Evolutionary conservation across 2,329 filamentous ascomycete species (phyloP), one percentile per base, ranked within the genome.

Genomic region (Penicillium sp.): DNA sequence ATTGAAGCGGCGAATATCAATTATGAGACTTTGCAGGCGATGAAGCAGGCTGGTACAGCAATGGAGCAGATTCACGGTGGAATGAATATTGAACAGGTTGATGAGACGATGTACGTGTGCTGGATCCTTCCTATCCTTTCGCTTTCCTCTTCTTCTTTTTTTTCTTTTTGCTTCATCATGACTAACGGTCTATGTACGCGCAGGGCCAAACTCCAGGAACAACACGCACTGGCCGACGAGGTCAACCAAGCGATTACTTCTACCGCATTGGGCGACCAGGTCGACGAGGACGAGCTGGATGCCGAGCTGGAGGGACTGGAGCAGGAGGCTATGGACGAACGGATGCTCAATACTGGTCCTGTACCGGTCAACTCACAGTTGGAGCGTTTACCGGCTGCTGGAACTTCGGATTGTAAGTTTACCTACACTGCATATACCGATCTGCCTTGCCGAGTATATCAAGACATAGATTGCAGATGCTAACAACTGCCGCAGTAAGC

Each of bases 1-100:
- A 97, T 99, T 79, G 94, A 99, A 77, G 91, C 92, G 46, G 94
- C 94, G 59, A 99, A 97, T 74, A 97, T 99, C 81, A 99, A 99
- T 82, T 88, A 93, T 77, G 92, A 97, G 81, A 99, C 94, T 12
- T 81, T 97, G 62, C 85, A 88, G 64, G 93, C 92, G 7, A 97
- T 99, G 92, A 88, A 96, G 84, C 88, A 88, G 71, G 93, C 94
- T 11, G 87, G 90, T 62, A 80, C 86, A 58, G 94, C 93, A 33
- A 97, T 99, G 92, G 89, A 92, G 79, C 81, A 88, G 61, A 99
- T 99, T 67, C 92, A 97, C 73, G 88, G 87, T 67, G 89, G 89
- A 61, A 85, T 97, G 63, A 96, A 90, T 47, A 89, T 94, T 61
- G 92, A 97, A 67, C 94, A 95, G 78, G 93, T 99, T 60, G 93